Base-by-base conservation (phyloP, 805 yeast species). In the Pichia deserticola region DNA sequence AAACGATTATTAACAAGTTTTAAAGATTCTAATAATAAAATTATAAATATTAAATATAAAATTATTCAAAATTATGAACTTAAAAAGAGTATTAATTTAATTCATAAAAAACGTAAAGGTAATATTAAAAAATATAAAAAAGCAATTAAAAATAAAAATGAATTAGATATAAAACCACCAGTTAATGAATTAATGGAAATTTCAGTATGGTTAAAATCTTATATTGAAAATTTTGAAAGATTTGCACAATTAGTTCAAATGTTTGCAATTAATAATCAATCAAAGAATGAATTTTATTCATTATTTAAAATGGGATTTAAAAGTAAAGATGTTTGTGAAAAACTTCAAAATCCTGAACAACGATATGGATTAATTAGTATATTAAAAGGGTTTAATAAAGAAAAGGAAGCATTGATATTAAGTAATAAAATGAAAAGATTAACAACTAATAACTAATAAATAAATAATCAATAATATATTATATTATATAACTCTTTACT, bases 231-330 rank as follows among this genome's bases (percentile, higher is more conserved):
- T n/a, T 48, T 48, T 40, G 51, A 48, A 39, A 37, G 51, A 28
- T 48, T 48, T 48, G 42, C 51, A 11, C 51, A 48, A 36, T 25
- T 48, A 8, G 43, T 48, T 28, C 43, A 48, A 30, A 42, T 48
- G 51, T 43, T 48, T 45, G 47, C 50, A 9, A 20, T 40, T 12
- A 44, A 50, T 27, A 36, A 45, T 10, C 50, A 50, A 42, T 34
- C 49, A 13, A 45, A n/a, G 12, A 45, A 30, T 20, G 15, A 40
- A 3, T 42, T 48, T 35, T 9, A 43, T 12, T 5, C 40, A 8
- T 42, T 48, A 30, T 39, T 48, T 30, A 33, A 42, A 9, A 10
- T 48, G 3, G 51, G 51, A 3, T 36, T 48, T 25, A 29, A 11
- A 3, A 20, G 29, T 11, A 10, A 15, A 15, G 47, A 42, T 27